Evolutionary conservation across 768 basidiomycete species (phyloP), one percentile per base, ranked within the genome.

Genomic region (Chalciporus pseudorubinellus): DNA sequence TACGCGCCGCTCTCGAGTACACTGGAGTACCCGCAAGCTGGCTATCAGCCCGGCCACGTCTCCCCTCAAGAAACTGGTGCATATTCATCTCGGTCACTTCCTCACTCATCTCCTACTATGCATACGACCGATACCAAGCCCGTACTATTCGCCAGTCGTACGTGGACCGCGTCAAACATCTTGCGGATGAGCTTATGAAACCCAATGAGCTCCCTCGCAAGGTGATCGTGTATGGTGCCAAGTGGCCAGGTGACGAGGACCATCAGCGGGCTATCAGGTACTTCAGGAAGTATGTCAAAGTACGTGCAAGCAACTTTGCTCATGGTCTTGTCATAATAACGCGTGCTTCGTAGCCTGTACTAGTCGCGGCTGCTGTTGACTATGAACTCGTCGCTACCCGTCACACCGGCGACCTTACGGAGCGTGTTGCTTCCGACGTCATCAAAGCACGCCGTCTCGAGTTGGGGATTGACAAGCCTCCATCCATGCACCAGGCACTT

Each of bases 251-350:
- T 22, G 97, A 99, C 68, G 92, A 95, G 61, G 94, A 98, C 65
- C 84, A 85, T 56, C 85, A 94, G 66, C 81, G 89, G 52, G 79
- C 84, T 50, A 74, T 91, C 67, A 85, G 78, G 72, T 92, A 92
- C 75, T 98, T 98, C 76, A 87, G 90, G 69, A 92, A 90, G 77
- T 98, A 97, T 72, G 83, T 98, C 75, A 95, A 97, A 88, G 97
- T 97, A 57, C 57, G 83, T 61, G 40, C 50, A 59, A 47, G 57
- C n/a, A 36, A n/a, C 62, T 56, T 55, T 14, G 31, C 44, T 19
- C 41, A 44, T 40, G 26, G 31, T 39, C n/a, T 39, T 22, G 44
- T 21, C 38, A 31, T 45, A 11, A 19, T 13, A 62, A 38, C 45
- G 7, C 42, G 44, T 46, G 31, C 45, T 39, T 40, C 51, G 13